Conservation (phyloP, 169 alveolate genomes). For the Theileria orientalis region DNA sequence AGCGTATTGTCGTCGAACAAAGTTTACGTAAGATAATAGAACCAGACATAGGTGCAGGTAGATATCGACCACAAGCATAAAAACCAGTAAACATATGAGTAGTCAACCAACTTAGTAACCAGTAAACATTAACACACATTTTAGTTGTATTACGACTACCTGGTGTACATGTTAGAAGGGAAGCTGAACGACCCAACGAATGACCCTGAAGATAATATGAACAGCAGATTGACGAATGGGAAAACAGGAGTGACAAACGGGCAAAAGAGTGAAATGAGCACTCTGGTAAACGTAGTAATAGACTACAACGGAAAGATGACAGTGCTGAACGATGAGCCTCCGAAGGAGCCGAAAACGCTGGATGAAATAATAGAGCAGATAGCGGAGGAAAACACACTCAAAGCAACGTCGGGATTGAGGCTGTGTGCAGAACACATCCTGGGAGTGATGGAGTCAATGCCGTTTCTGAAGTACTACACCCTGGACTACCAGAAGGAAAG, state of each 20-base stretch:
- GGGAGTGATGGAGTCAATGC: slow-evolving; percentile 60
- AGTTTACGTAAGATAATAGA: slow-evolving; percentile 20
- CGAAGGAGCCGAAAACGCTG: slow-evolving; percentile 14
- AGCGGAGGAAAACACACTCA: slow-evolving; percentile 10
- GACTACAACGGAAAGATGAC: slow-evolving; percentile 57
- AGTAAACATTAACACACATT: background rate
- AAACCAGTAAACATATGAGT: background rate
- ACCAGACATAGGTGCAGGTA: background rate
- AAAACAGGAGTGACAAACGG: background rate
- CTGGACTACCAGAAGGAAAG: slow-evolving; percentile 60
- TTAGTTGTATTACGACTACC: slow-evolving; percentile 63
- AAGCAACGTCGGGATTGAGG: slow-evolving; percentile 55
- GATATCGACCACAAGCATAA: background rate
- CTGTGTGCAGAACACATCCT: slow-evolving; percentile 61
- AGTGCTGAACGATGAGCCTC: slow-evolving; percentile 36
- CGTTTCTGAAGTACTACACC: slow-evolving; percentile 60
- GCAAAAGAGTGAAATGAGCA: background rate
- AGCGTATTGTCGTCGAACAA: slow-evolving; percentile 48
- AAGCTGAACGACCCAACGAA: slow-evolving; percentile 22
- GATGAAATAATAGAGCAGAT: slow-evolving; percentile 37
- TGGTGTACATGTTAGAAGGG: slow-evolving; percentile 63
- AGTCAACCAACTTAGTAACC: no score
- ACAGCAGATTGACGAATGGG: background rate
- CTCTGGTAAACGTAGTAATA: slow-evolving; percentile 53
- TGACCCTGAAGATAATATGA: background rate